Conservation (phyloP, 495 filamentous ascomycete genomes). For the Ramalina intermedia region DNA sequence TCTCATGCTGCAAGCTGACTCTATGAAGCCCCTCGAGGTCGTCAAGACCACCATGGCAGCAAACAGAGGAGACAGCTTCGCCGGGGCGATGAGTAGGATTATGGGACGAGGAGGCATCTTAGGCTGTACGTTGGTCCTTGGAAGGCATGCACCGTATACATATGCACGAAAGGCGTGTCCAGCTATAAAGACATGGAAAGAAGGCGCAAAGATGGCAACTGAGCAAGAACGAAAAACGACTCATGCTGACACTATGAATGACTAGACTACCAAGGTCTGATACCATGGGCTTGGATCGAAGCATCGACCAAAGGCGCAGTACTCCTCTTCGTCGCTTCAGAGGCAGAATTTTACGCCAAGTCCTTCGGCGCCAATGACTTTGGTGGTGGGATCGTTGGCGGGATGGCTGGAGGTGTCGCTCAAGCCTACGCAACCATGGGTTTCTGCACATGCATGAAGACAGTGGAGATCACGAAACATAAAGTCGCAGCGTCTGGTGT, state of each 20-base stretch:
- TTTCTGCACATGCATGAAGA: slow-evolving; percentile 99
- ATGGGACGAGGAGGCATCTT: slow-evolving; percentile 89
- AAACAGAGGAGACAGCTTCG: slow-evolving; percentile 80
- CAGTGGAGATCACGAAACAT: slow-evolving; percentile 97
- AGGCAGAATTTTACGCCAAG: slow-evolving; percentile 88
- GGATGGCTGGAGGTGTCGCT: slow-evolving; percentile 86
- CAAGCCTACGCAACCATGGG: slow-evolving; percentile 99
- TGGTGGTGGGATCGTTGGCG: slow-evolving; percentile 73
- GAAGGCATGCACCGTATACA: slow-evolving; percentile 9
- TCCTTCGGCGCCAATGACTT: slow-evolving; percentile 72
- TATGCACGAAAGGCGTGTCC: too few species aligned
- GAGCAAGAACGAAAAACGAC: too few species aligned
- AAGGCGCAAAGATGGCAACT: too few species aligned
- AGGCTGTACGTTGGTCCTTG: slow-evolving; percentile 59
- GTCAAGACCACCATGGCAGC: slow-evolving; percentile 99
- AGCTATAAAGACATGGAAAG: too few species aligned
- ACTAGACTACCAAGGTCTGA: slow-evolving; percentile 95
- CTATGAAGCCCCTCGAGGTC: slow-evolving; percentile 79
- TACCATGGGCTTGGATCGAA: slow-evolving; percentile 99
- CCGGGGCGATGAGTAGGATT: slow-evolving; percentile 64
- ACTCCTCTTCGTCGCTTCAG: slow-evolving; percentile 95
- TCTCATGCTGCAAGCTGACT: background rate
- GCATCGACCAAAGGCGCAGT: slow-evolving; percentile 98
- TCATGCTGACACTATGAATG: too few species aligned
- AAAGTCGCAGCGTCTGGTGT: slow-evolving; percentile 74